A percentile compares a stretch with the other conserved stretches of the same genome.
Conservation (phyloP, 345 rosid genomes). For the Eucalyptus urophylla region DNA sequence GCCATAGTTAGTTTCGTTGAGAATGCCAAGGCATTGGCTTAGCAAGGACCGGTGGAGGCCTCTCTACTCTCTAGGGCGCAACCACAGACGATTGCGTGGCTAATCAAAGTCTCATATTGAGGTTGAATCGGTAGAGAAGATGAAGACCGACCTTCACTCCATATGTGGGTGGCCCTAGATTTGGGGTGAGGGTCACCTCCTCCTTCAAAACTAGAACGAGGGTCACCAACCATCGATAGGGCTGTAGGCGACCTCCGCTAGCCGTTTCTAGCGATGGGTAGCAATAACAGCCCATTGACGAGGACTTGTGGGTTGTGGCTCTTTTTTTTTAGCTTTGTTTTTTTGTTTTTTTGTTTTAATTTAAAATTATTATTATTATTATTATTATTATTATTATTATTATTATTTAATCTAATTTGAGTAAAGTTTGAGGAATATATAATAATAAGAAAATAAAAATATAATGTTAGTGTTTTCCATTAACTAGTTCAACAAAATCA, state of each 20-base stretch:
- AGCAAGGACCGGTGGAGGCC: not conserved
- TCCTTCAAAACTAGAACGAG: not conserved
- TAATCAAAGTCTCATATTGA: not conserved
- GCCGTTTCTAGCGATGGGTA: not conserved
- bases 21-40: not conserved
- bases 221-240: not conserved
- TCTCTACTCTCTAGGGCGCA: not conserved
- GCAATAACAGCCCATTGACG: not conserved
- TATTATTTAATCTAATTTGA: not conserved
- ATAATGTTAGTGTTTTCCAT: too few relatives aligned
- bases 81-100: not conserved
- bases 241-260: not conserved
- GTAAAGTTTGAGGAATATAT: too few relatives aligned
- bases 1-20: not conserved
- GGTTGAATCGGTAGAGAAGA: not conserved
- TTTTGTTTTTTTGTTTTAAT: too few relatives aligned
- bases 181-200: not conserved
- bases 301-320: not conserved
- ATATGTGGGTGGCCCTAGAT: not conserved
- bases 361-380: too few relatives aligned
- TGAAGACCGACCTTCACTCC: not conserved
- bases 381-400: too few relatives aligned
- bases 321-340: not conserved
- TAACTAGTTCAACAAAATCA: too few relatives aligned
- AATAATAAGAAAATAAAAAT: too few relatives aligned